Conservation (phyloP, 2,329 filamentous ascomycete species). For the Sporothrix brunneoviolacea region DNA sequence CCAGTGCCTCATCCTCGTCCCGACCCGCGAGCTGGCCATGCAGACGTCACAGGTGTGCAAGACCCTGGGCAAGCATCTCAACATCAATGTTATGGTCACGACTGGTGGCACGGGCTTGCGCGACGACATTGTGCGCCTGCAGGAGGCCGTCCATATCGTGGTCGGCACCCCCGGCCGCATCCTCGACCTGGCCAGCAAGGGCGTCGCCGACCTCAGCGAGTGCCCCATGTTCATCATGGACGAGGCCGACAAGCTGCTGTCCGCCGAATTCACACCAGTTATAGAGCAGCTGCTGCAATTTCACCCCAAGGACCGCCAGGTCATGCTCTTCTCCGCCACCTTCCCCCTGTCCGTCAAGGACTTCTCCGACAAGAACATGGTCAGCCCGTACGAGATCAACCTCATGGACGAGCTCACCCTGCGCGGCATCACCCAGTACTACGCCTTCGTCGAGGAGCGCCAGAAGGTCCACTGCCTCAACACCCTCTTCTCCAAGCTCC, state of each 20-base stretch:
- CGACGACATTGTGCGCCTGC: constrained; percentile 92
- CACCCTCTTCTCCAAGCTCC: constrained; percentile 95
- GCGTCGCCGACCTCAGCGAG: constrained; percentile 89
- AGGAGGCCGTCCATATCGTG: constrained; percentile 93
- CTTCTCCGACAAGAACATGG: constrained; percentile 98
- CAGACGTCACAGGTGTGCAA: constrained; percentile 99
- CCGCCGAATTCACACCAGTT: constrained; percentile 91
- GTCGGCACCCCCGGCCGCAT: constrained; percentile 96
- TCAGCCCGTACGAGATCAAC: constrained; percentile 94
- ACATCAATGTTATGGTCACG: constrained; percentile 98
- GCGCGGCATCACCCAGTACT: constrained; percentile 97
- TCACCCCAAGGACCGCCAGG: constrained; percentile 93
- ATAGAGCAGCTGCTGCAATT: constrained; percentile 94
- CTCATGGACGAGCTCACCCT: constrained; percentile 98
- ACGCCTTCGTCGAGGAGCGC: constrained; percentile 98
- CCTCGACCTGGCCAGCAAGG: constrained; percentile 91
- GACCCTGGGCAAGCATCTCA: constrained; percentile 92
- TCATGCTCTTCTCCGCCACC: constrained; percentile 98
- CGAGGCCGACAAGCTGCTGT: constrained; percentile 95
- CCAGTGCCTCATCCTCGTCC: constrained; percentile 92
- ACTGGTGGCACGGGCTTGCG: constrained; percentile 92
- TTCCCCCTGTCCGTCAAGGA: constrained; percentile 96
- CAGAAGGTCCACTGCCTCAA: constrained; percentile 99
- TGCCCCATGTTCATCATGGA: constrained; percentile 99
- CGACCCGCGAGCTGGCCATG: constrained; percentile 91